These are phyloP conservation scores for Eucalyptus marginata DNA, from an alignment of 345 rosid genomes.

Conservation along the genomic window DNA sequence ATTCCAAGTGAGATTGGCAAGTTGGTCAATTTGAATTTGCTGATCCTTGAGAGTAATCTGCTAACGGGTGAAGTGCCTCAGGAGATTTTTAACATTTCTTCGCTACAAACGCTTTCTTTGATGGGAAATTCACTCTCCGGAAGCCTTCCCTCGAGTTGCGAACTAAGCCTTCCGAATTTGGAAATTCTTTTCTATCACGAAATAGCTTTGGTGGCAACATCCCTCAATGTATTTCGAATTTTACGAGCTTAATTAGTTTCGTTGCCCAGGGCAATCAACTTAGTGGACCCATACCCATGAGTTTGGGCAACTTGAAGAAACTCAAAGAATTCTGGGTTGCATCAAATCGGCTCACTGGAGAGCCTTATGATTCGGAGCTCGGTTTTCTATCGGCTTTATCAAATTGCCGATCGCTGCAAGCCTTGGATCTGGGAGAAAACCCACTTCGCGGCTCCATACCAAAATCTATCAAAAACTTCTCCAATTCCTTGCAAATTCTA, in stretches of 20 bases:
- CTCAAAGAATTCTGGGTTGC: fast-evolving
- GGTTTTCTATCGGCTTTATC: neutral
- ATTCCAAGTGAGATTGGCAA: neutral
- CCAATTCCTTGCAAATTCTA: neutral
- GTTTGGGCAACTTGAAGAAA: neutral
- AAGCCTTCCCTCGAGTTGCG: neutral
- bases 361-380: neutral
- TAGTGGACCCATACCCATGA: neutral
- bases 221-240: neutral
- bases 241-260: fast-evolving
- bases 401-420: neutral
- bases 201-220: neutral
- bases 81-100: neutral
- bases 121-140: neutral
- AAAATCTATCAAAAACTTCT: neutral
- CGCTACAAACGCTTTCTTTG: fast-evolving
- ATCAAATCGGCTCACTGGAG: neutral
- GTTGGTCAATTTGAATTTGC: neutral
- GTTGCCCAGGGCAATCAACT: fast-evolving
- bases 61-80: neutral
- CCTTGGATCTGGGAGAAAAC: fast-evolving
- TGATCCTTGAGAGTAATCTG: fast-evolving
- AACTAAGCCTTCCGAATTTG: neutral
- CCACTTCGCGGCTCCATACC: neutral
- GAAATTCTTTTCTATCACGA: fast-evolving